Percentiles rank a stretch among this genome's conserved stretches.
phyloP scores from a whole-genome alignment of 2,329 filamentous ascomycete species.

The Diplocarpon mali region DNA sequence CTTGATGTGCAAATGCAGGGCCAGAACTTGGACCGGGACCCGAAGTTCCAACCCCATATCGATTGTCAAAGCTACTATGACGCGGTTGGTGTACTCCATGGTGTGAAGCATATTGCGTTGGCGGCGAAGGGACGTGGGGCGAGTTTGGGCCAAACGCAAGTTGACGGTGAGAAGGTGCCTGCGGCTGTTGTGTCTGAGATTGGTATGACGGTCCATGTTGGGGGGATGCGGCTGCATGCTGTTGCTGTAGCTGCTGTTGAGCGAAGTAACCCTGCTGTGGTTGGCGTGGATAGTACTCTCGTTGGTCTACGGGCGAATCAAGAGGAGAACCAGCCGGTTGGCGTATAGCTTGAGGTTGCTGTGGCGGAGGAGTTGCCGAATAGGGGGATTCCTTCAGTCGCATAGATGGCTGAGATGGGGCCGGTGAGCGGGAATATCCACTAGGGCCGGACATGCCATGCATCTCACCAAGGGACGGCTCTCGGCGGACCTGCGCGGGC shows the following conservation, averaged over 20 bases:
- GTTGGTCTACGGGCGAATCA: slow-evolving; percentile 21
- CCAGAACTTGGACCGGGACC: slow-evolving; percentile 11
- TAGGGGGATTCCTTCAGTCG: slow-evolving; percentile 27
- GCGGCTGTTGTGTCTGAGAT: slow-evolving; percentile 17
- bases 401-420: slow-evolving; percentile 18
- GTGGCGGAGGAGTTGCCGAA: slow-evolving; percentile 23
- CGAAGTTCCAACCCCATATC: slow-evolving; percentile 13
- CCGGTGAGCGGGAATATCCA: slow-evolving; percentile 21
- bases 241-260: slow-evolving; percentile 21
- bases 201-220: slow-evolving; percentile 22
- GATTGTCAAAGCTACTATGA: slow-evolving; percentile 25
- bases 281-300: slow-evolving; percentile 25
- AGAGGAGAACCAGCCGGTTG: slow-evolving; percentile 22
- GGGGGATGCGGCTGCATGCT: slow-evolving; percentile 19
- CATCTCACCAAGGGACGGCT: slow-evolving; percentile 22
- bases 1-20: slow-evolving; percentile 17
- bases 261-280: slow-evolving; percentile 21
- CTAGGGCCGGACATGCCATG: slow-evolving; percentile 16
- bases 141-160: slow-evolving; percentile 21
- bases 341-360: slow-evolving; percentile 12
- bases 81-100: slow-evolving; percentile 21
- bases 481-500: slow-evolving; percentile 21
- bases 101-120: slow-evolving; percentile 17
- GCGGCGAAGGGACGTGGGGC: slow-evolving; percentile 21
- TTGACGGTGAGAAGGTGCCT: slow-evolving; percentile 19